These are phyloP conservation scores for Henningerozyma blattae DNA, from an alignment of 805 yeast genomes.

Conservation along the genomic window DNA sequence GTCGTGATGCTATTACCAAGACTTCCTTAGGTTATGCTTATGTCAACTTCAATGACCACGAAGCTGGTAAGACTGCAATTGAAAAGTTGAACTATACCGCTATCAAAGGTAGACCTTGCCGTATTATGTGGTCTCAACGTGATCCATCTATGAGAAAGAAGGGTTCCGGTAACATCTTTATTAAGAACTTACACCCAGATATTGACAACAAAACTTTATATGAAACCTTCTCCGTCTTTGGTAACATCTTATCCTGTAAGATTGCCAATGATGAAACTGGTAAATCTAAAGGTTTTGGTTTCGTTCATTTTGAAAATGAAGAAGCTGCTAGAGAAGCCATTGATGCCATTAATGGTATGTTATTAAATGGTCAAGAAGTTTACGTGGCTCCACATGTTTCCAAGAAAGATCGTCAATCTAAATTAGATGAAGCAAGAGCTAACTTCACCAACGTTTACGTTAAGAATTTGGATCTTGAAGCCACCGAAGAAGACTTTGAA, in stretches of 20 bases:
- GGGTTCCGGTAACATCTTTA: slow-evolving; percentile 94
- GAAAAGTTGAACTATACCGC: slow-evolving; percentile 90
- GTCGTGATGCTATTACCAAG: slow-evolving; percentile 96
- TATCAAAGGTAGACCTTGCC: slow-evolving; percentile 92
- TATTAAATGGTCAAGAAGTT: slow-evolving; percentile 90
- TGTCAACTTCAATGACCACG: slow-evolving; percentile 83
- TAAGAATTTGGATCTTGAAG: slow-evolving; percentile 72
- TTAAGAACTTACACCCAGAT: slow-evolving; percentile 96
- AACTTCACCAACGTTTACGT: slow-evolving; percentile 93
- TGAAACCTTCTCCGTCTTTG: slow-evolving; percentile 95
- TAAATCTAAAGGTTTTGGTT: slow-evolving; percentile 89
- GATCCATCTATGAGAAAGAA: slow-evolving; percentile 91
- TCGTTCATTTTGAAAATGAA: slow-evolving; percentile 88
- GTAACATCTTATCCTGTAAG: slow-evolving; percentile 91
- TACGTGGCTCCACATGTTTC: slow-evolving; percentile 91
- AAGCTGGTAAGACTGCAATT: slow-evolving; percentile 88
- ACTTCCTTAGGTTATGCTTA: slow-evolving; percentile 97
- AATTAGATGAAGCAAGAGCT: slow-evolving; percentile 79
- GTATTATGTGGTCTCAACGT: slow-evolving; percentile 99
- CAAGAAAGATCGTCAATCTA: slow-evolving; percentile 87
- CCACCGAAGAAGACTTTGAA: slow-evolving; percentile 57
- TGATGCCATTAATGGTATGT: slow-evolving; percentile 96
- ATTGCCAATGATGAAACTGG: slow-evolving; percentile 92
- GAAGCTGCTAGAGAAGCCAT: slow-evolving; percentile 92
- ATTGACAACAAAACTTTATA: slow-evolving; percentile 98